phyloP scores from a whole-genome alignment of 495 filamentous ascomycete genomes.

The Lasiosphaeria ovina region DNA sequence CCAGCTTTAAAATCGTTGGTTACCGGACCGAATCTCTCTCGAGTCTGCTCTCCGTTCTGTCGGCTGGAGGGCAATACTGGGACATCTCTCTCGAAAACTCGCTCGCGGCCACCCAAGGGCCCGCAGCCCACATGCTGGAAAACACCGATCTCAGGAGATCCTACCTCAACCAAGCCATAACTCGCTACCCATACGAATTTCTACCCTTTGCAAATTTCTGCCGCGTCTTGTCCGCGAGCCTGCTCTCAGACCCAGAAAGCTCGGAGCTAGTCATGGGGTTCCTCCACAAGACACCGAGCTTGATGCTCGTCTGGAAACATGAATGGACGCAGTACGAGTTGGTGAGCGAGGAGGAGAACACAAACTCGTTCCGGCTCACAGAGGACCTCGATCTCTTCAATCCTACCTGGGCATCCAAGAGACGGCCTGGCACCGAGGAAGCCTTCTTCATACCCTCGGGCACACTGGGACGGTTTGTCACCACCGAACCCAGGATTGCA shows the following conservation, averaged over 20 bases:
- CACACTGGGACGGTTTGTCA: slow-evolving; percentile 68
- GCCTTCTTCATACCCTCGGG: slow-evolving; percentile 56
- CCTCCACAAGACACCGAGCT: slow-evolving; percentile 61
- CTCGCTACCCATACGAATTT: slow-evolving; percentile 83
- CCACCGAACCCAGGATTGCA: slow-evolving; percentile 53
- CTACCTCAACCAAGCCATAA: slow-evolving; percentile 61
- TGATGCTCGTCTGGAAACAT: slow-evolving; percentile 68
- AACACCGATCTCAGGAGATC: slow-evolving; percentile 54
- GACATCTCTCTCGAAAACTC: slow-evolving; percentile 39
- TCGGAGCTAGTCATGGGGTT: slow-evolving; percentile 51
- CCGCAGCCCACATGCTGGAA: slow-evolving; percentile 49
- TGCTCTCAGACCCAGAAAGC: slow-evolving; percentile 47
- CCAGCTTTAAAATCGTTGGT: slow-evolving; percentile 53
- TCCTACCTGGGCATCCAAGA: slow-evolving; percentile 28
- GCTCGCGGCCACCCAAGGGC: slow-evolving; percentile 44
- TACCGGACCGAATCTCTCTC: slow-evolving; percentile 67
- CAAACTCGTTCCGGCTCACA: slow-evolving; percentile 59
- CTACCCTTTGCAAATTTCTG: slow-evolving; percentile 65
- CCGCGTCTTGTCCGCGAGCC: slow-evolving; percentile 37
- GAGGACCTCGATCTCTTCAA: slow-evolving; percentile 54
- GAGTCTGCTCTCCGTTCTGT: slow-evolving; percentile 60
- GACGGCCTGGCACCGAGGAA: slow-evolving; percentile 33
- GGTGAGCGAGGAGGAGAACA: slow-evolving; percentile 79
- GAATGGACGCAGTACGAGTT: slow-evolving; percentile 60
- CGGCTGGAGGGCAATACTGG: slow-evolving; percentile 55